A percentile compares a stretch with the other conserved stretches of the same genome.
phyloP scores from a whole-genome alignment of 1,284 basidiomycete species.

The Fomitopsis pinicola region DNA sequence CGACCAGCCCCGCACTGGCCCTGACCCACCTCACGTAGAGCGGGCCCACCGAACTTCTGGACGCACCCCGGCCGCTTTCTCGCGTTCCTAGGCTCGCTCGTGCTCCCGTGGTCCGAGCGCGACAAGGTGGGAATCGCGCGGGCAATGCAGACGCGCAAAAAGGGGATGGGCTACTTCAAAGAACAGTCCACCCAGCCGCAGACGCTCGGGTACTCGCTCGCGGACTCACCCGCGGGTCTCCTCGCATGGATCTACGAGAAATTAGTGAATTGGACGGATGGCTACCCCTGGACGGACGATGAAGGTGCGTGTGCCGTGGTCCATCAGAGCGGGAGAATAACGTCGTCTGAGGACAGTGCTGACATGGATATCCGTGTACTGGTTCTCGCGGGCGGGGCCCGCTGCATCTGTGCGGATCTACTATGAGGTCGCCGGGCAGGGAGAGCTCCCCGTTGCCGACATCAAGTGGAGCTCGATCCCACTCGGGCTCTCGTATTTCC shows the following conservation, averaged over 20 bases:
- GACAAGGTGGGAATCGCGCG: slow-evolving; percentile 36
- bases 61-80: slow-evolving; percentile 25
- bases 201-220: slow-evolving; percentile 51
- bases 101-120: slow-evolving; percentile 26
- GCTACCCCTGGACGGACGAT: slow-evolving; percentile 47
- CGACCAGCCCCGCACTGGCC: neutral
- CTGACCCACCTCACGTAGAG: slow-evolving; percentile 9
- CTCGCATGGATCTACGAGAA: slow-evolving; percentile 64
- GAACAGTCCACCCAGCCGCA: slow-evolving; percentile 51
- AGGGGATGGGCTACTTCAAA: slow-evolving; percentile 36
- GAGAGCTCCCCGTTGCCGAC: neutral
- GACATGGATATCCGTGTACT: slow-evolving; percentile 37
- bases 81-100: slow-evolving; percentile 14
- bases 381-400: slow-evolving; percentile 35
- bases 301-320: slow-evolving; percentile 30
- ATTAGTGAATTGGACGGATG: slow-evolving; percentile 46
- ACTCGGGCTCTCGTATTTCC: slow-evolving; percentile 30
- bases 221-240: slow-evolving; percentile 55
- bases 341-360: slow-evolving; percentile 23
- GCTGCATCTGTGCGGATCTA: slow-evolving; percentile 35
- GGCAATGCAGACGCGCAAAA: slow-evolving; percentile 25
- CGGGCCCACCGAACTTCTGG: slow-evolving; percentile 18
- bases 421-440: slow-evolving; percentile 22
- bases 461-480: slow-evolving; percentile 19
- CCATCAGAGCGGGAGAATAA: neutral